Conservation (phyloP, 1,139 yeast genomes). For the Williopsis jadinii region DNA sequence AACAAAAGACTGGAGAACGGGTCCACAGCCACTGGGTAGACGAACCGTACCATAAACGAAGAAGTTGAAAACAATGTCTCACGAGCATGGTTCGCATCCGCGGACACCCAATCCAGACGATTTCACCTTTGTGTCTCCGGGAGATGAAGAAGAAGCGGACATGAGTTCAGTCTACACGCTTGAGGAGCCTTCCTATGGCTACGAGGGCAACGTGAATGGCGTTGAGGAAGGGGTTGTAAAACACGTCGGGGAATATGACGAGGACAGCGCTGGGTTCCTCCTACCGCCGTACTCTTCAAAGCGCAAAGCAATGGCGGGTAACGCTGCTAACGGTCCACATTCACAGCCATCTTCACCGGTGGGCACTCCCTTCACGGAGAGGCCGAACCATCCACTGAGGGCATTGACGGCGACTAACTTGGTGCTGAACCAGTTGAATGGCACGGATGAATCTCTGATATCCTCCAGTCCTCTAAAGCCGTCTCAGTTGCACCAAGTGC, state of each 20-base stretch:
- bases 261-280: background rate
- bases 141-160: constrained; percentile 2
- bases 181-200: constrained; percentile 6
- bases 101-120: constrained; percentile 13
- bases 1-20: no score
- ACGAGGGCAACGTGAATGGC: background rate
- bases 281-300: background rate
- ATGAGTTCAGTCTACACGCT: constrained; percentile 15
- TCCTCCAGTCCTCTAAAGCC: constrained; percentile 9
- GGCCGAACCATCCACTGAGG: constrained; percentile 19
- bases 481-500: constrained; percentile 3
- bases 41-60: no score
- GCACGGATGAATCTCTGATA: constrained; percentile 18
- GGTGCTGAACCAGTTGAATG: constrained; percentile 17
- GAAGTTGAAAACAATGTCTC: no score
- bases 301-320: no score
- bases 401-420: constrained; percentile 21
- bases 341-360: constrained; percentile 20
- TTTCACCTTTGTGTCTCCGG: constrained; percentile 8
- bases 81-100: constrained; percentile 5
- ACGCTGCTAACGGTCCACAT: constrained; percentile 4
- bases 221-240: constrained; percentile 2
- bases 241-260: constrained; percentile 2
- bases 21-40: no score
- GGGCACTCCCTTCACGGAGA: constrained; percentile 16